Evolutionary conservation across 2,329 filamentous ascomycete genomes (phyloP), one percentile per base, ranked within the genome.

Genomic region (Monilinia vaccinii-corymbosi): DNA sequence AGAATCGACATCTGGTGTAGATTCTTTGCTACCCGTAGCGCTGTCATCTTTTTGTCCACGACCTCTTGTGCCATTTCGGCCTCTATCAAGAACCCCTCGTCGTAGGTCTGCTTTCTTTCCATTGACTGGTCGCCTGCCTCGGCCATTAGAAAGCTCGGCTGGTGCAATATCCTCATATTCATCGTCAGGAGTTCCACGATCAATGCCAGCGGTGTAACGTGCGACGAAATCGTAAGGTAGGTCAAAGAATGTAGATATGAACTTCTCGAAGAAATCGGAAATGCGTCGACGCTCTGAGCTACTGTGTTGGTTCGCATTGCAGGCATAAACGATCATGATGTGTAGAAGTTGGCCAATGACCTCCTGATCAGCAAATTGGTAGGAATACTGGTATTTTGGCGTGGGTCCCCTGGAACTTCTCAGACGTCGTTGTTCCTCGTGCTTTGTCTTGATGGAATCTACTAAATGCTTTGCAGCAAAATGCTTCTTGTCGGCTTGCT

Each of bases 391-490:
- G 70, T 87, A 83, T 50, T 82, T 83, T 18, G 83, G 79, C 7
- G 83, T 78, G 62, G 82, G 82, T 66, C 79, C 79, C 71, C 80
- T 84, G 73, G 84, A 79, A 65, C 80, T 82, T 63, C 86, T 83
- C 66, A 86, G 78, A 56, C 89, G 88, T 70, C 89, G 86, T 71
- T 93, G 89, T 74, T 97, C 92, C 72, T 97, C 92, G 67, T 93
- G 88, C 73, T 91, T 95, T 53, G 90, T 91, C 74, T 94, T 91
- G 71, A 97, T 92, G 62, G 94, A 87, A 67, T 91, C 89, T 38
- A 94, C 87, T 13, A 99, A 83, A 61, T 93, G 88, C 75, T 97
- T 97, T 4, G 88, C 86, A 53, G 93, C 89, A 62, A 97, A 89
- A 66, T 90, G 87, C 67, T 91, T 88, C 81, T 97, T 97, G 75